phyloP scores from a whole-genome alignment of 1,284 basidiomycete species.

The Boletus mariae region DNA sequence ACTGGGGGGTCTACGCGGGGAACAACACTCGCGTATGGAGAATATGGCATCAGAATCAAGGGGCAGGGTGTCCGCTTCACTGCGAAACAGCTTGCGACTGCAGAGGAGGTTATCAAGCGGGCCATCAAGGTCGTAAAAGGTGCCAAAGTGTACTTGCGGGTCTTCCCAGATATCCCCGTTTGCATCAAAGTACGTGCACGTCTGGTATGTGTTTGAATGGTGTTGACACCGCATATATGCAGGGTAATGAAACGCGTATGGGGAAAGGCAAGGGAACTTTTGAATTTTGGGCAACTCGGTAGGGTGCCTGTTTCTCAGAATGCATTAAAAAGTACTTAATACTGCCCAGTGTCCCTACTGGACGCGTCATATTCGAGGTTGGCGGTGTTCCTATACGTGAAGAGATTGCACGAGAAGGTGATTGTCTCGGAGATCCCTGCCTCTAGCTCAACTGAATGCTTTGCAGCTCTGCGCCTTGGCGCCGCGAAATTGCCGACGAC shows the following conservation, averaged over 20 bases:
- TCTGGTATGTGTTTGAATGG: background rate
- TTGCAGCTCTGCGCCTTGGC: conserved; percentile 81
- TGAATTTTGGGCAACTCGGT: conserved; percentile 97
- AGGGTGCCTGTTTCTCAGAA: conserved; percentile 23
- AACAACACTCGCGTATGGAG: conserved; percentile 88
- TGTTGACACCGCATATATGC: conserved; percentile 7
- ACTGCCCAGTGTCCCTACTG: conserved; percentile 73
- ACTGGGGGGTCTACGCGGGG: conserved; percentile 91
- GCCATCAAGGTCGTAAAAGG: conserved; percentile 93
- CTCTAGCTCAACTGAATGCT: conserved; percentile 2
- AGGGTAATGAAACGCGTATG: conserved; percentile 99
- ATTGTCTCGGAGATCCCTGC: background rate
- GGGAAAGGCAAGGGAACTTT: conserved; percentile 98
- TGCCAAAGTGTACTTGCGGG: conserved; percentile 81
- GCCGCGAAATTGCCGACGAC: conserved; percentile 86
- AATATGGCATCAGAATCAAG: conserved; percentile 89
- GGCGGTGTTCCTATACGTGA: conserved; percentile 88
- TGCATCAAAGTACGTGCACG: conserved; percentile 78
- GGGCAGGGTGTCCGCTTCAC: conserved; percentile 80
- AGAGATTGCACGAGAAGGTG: conserved; percentile 91
- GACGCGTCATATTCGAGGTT: conserved; percentile 92
- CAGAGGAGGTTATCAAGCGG: conserved; percentile 85
- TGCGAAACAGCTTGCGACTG: conserved; percentile 87
- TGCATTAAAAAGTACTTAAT: background rate
- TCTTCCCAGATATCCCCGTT: conserved; percentile 96